Base-by-base conservation (phyloP, 2,329 filamentous ascomycete species). In the Diatrype stigma region DNA sequence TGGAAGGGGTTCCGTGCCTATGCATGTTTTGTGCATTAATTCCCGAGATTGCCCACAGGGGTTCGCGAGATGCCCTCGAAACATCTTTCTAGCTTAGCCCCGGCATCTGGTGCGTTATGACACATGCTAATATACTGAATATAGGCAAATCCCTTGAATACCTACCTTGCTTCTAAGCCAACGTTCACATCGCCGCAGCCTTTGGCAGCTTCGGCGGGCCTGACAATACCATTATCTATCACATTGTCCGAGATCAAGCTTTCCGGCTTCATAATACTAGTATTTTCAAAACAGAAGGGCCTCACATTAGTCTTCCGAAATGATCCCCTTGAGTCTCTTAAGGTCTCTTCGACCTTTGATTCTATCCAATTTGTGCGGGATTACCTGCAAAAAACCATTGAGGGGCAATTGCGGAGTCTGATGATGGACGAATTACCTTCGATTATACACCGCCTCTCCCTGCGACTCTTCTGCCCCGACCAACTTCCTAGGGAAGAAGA, bases 391-490 rank as follows among this genome's bases (percentile, higher is more conserved):
- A 88, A 90, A 67, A 96, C 93, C 54, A 99, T 99, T 62, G 94
- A 99, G 72, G 88, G 84, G 47, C 94, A 97, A 70, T 73, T 99
- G 54, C 86, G 94, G 28, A 90, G 92, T 49, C 68, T 99, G 58
- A 96, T 99, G 78, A 97, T 97, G 91, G 93, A 99, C 57, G 94
- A 99, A 68, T 73, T 99, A 22, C 94, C 94, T 1, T 92, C 93
- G 46, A 97, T 97, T 53, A 96, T 99, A 55, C 94, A 99, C 70
- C 84, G 91, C 47, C 74, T 99, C 19, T 97, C 93, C 0, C 75
- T 97, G 51, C 85, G 89, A 57, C 72, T 96, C 46, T 96, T 91
- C 86, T 94, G 90, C 49, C 90, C 92, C 0, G 93, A 97, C 60
- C 90, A 94, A 66, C 79, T 84, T 47, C 79, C 82, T 21, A 81